A percentile compares a stretch with the other conserved stretches of the same genome.
Conservation (phyloP, 2,329 filamentous ascomycete genomes). For the Ophiosphaerella herpotricha region DNA sequence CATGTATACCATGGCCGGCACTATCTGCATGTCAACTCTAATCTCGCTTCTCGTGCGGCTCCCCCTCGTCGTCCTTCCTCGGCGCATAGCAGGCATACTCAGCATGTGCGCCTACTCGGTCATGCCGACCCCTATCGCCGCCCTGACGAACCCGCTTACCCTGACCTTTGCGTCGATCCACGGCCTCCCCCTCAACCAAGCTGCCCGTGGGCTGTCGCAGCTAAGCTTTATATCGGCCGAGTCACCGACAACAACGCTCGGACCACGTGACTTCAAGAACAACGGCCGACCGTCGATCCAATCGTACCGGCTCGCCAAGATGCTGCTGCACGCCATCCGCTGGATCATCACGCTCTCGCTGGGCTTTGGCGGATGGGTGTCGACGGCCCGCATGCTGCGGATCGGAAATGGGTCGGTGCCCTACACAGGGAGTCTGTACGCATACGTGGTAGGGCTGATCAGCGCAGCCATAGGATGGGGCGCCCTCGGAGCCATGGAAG, state of each 20-base stretch:
- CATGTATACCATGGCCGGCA: slow-evolving; percentile 84
- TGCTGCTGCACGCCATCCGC: slow-evolving; percentile 86
- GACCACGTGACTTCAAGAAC: slow-evolving; percentile 46
- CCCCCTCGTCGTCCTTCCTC: slow-evolving; percentile 81
- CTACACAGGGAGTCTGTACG: slow-evolving; percentile 81
- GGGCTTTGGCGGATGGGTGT: slow-evolving; percentile 96
- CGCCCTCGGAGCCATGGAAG: slow-evolving; percentile 87
- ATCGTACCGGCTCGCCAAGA: slow-evolving; percentile 87
- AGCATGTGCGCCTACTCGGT: slow-evolving; percentile 77
- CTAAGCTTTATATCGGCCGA: slow-evolving; percentile 78
- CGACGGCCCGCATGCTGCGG: slow-evolving; percentile 78
- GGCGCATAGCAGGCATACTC: slow-evolving; percentile 70
- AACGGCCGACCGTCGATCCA: slow-evolving; percentile 62
- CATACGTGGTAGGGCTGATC: slow-evolving; percentile 89
- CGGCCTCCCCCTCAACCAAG: slow-evolving; percentile 77
- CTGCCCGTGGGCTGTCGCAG: slow-evolving; percentile 78
- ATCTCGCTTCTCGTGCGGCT: slow-evolving; percentile 80
- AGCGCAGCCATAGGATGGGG: slow-evolving; percentile 96
- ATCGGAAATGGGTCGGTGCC: slow-evolving; percentile 57
- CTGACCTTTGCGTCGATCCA: slow-evolving; percentile 94
- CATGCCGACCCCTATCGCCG: slow-evolving; percentile 81
- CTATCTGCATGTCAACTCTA: slow-evolving; percentile 85
- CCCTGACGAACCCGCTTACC: slow-evolving; percentile 87
- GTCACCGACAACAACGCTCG: slow-evolving; percentile 71
- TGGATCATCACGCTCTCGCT: slow-evolving; percentile 89